phyloP scores from a whole-genome alignment of 139 green algal genomes.

The Picochlorum sp. region DNA sequence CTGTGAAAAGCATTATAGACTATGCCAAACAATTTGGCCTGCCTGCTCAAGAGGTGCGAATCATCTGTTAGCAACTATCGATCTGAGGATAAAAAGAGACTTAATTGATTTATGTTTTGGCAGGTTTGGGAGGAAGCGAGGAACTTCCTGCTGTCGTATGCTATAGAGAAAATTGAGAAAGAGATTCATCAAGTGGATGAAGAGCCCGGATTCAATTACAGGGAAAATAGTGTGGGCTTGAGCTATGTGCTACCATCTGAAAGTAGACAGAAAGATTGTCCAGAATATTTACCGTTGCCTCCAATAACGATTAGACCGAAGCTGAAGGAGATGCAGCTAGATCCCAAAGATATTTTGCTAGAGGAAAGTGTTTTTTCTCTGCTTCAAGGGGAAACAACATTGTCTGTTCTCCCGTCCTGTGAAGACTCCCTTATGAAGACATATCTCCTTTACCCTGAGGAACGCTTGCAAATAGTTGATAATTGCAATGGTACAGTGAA shows the following conservation, averaged over 20 bases:
- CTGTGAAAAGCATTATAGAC: no score
- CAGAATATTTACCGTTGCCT: constrained; percentile 10
- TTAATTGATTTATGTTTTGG: no score
- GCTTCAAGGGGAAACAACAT: constrained; percentile 1
- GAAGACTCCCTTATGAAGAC: constrained; percentile 25
- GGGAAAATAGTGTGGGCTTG: constrained; percentile 11
- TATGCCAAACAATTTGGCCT: no score
- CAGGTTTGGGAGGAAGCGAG: background rate
- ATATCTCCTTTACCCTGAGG: constrained; percentile 20
- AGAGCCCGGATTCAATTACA: background rate
- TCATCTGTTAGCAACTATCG: no score
- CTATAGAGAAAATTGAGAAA: background rate
- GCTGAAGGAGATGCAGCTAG: background rate
- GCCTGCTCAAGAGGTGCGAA: no score
- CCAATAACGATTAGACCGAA: constrained; percentile 22
- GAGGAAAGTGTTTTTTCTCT: background rate
- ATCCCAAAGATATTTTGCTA: background rate
- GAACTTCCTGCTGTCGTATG: background rate
- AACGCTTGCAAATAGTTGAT: constrained; percentile 5
- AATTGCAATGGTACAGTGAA: background rate
- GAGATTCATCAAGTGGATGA: background rate
- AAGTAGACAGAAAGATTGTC: constrained; percentile 16
- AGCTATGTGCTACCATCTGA: constrained; percentile 26
- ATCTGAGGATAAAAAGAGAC: no score
- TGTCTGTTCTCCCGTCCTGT: background rate